Evolutionary conservation across 2,329 filamentous ascomycete genomes (phyloP).

Genomic region (Drechslerella stenobrocha): DNA sequence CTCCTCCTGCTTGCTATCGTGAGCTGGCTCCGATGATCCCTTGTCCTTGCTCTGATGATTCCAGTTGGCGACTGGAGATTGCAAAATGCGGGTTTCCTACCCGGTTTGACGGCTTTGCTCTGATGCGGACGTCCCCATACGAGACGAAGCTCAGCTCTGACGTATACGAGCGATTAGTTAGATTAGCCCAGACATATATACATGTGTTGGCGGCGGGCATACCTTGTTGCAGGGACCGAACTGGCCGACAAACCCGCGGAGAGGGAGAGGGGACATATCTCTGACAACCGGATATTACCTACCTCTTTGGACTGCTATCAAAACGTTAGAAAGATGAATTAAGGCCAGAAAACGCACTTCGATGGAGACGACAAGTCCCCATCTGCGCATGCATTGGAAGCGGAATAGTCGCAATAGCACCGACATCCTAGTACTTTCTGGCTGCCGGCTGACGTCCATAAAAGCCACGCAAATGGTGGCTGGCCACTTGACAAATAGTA

Average conservation of each 20-base stretch:
- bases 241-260: conserved; percentile 13
- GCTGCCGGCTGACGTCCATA: conserved; percentile 39
- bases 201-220: conserved; percentile 34
- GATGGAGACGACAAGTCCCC: conserved; percentile 14
- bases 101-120: neutral
- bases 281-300: conserved; percentile 40
- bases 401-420: conserved; percentile 22
- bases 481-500: conserved; percentile 32
- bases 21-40: conserved; percentile 40
- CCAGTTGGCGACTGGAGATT: conserved; percentile 18
- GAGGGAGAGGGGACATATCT: conserved; percentile 6
- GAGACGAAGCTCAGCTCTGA: conserved; percentile 4
- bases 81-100: conserved; percentile 1
- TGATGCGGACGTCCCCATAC: neutral
- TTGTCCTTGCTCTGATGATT: conserved; percentile 31
- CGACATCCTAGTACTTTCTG: conserved; percentile 25
- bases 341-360: conserved; percentile 3
- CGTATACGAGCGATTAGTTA: conserved; percentile 19
- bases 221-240: conserved; percentile 47
- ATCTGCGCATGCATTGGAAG: conserved; percentile 28
- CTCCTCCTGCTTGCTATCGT: conserved; percentile 30
- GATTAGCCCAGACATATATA: conserved; percentile 17
- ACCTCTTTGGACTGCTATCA: conserved; percentile 22
- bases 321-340: conserved; percentile 6
- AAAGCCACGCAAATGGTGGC: conserved; percentile 13